Conservation (phyloP, 768 basidiomycete species). For the Lentinula lateritia region DNA sequence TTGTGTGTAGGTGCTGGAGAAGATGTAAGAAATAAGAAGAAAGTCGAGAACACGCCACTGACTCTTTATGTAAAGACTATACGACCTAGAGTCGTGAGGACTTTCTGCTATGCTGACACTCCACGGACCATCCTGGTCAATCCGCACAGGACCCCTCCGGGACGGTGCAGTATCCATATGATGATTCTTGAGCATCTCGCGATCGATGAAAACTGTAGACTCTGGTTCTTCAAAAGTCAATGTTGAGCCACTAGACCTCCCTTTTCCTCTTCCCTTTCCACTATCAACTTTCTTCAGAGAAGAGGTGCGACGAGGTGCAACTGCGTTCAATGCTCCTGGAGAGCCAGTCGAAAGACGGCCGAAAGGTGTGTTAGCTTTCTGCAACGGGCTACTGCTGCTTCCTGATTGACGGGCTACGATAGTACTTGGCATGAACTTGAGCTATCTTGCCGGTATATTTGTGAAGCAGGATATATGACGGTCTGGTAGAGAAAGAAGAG, state of each 20-base stretch:
- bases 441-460: neutral
- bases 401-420: neutral
- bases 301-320: neutral
- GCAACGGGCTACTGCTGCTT: constrained; percentile 1
- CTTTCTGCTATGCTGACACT: constrained; percentile 84
- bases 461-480: neutral
- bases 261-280: neutral
- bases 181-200: constrained; percentile 4
- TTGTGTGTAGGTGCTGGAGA: constrained; percentile 79
- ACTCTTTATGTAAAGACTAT: constrained; percentile 90
- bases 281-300: neutral
- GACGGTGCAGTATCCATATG: constrained; percentile 11
- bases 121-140: constrained; percentile 83
- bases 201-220: constrained; percentile 7
- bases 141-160: constrained; percentile 50
- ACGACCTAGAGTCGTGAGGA: constrained; percentile 66
- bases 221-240: constrained; percentile 7
- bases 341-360: neutral
- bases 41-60: constrained; percentile 30
- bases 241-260: neutral
- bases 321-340: neutral
- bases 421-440: neutral
- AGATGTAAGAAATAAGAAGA: constrained; percentile 15
- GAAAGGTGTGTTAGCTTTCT: neutral
- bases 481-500: neutral